phyloP scores from a whole-genome alignment of 768 basidiomycete genomes.

The Calvatia gigantea region DNA sequence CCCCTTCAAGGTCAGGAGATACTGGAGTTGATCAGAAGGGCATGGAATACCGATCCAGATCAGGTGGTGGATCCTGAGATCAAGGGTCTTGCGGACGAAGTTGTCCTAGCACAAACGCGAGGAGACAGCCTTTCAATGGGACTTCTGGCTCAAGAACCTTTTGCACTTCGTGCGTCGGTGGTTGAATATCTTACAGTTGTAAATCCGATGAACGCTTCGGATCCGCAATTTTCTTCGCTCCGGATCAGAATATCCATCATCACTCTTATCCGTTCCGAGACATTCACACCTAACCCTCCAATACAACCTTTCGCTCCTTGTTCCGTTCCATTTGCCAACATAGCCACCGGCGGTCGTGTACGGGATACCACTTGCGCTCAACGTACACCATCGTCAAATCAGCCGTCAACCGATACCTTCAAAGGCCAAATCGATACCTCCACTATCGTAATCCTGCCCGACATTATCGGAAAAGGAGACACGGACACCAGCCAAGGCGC shows the following conservation, averaged over 20 bases:
- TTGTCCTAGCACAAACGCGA: conserved; percentile 7
- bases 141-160: conserved; percentile 5
- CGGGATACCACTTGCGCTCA: conserved; percentile 10
- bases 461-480: conserved; percentile 12
- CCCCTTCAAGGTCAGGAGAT: conserved; percentile 10
- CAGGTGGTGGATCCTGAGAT: conserved; percentile 8
- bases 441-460: conserved; percentile 3
- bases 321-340: conserved; percentile 2
- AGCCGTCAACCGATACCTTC: not conserved
- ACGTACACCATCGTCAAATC: not conserved
- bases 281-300: not conserved
- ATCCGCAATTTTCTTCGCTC: conserved; percentile 1
- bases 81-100: conserved; percentile 4
- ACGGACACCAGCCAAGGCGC: conserved; percentile 5
- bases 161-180: not conserved
- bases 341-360: conserved; percentile 11
- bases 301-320: conserved; percentile 10
- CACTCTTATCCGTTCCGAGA: conserved; percentile 11
- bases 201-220: not conserved
- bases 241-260: conserved; percentile 10
- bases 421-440: conserved; percentile 13
- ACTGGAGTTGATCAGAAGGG: conserved; percentile 8
- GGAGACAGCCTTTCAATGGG: conserved; percentile 8
- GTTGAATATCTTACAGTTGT: conserved; percentile 11
- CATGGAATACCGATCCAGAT: conserved; percentile 8